Percentiles rank a stretch among this genome's conserved stretches.
Conservation (phyloP, 345 rosid genomes). For the Corymbia maculata region DNA sequence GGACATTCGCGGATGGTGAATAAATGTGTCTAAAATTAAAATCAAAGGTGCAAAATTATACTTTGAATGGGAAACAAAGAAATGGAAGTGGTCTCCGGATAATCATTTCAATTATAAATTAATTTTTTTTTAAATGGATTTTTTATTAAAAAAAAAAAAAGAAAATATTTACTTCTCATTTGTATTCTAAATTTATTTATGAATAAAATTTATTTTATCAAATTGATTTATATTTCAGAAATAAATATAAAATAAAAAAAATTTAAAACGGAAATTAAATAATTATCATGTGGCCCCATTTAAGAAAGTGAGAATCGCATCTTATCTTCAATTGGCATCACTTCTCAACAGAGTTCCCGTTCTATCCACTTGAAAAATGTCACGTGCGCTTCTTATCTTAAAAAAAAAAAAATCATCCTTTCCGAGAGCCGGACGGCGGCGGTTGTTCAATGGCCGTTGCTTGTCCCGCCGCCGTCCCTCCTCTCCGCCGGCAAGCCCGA, state of each 20-base stretch:
- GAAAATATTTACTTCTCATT: too few species aligned
- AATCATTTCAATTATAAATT: too few species aligned
- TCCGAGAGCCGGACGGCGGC: neutral
- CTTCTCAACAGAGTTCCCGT: neutral
- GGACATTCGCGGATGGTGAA: neutral
- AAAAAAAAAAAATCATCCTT: neutral
- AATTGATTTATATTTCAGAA: too few species aligned
- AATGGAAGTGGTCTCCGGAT: neutral
- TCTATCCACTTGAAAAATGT: neutral
- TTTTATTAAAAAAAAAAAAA: too few species aligned
- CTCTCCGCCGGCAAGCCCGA: neutral
- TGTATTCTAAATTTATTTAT: too few species aligned
- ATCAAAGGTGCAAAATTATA: neutral
- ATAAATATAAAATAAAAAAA: too few species aligned
- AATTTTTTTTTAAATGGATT: too few species aligned
- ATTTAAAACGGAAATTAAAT: too few species aligned
- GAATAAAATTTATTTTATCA: too few species aligned
- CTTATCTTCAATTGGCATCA: neutral
- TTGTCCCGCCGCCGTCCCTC: neutral
- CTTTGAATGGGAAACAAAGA: neutral
- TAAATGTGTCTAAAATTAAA: rapidly evolving
- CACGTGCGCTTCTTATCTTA: neutral
- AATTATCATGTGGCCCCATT: neutral
- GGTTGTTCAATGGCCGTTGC: neutral
- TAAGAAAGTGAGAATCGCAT: neutral